Conservation (phyloP, 805 yeast species). For the Candida ipomoeae region DNA sequence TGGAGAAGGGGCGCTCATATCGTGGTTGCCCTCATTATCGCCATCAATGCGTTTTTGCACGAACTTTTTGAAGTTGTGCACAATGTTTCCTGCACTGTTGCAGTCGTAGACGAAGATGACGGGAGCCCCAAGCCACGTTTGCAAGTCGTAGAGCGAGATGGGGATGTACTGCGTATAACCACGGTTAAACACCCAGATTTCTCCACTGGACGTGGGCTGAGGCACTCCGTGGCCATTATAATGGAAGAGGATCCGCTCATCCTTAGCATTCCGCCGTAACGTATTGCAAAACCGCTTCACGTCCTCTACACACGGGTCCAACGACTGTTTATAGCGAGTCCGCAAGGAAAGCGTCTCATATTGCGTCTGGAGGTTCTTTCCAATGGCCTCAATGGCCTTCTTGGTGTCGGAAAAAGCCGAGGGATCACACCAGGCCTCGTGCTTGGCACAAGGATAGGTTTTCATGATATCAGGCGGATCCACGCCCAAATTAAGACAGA, state of each 20-base stretch:
- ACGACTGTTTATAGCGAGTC: constrained; percentile 82
- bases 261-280: constrained; percentile 83
- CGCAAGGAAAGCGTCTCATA: constrained; percentile 85
- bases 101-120: constrained; percentile 94
- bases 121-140: constrained; percentile 97
- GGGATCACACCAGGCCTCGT: constrained; percentile 95
- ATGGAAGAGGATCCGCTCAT: constrained; percentile 88
- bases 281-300: constrained; percentile 88
- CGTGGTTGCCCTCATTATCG: constrained; percentile 62
- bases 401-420: constrained; percentile 74
- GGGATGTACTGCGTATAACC: constrained; percentile 98
- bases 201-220: constrained; percentile 92
- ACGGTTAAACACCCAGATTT: constrained; percentile 96
- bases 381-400: constrained; percentile 87
- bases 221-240: constrained; percentile 99
- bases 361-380: constrained; percentile 80
- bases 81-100: constrained; percentile 89
- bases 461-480: constrained; percentile 96
- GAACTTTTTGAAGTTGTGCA: constrained; percentile 81
- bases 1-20: constrained; percentile 53
- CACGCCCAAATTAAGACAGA: constrained; percentile 89
- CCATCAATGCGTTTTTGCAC: constrained; percentile 87
- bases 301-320: constrained; percentile 96
- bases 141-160: constrained; percentile 88
- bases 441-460: constrained; percentile 86